phyloP scores from a whole-genome alignment of 306 rosid species.

The Acacia acuminata region DNA sequence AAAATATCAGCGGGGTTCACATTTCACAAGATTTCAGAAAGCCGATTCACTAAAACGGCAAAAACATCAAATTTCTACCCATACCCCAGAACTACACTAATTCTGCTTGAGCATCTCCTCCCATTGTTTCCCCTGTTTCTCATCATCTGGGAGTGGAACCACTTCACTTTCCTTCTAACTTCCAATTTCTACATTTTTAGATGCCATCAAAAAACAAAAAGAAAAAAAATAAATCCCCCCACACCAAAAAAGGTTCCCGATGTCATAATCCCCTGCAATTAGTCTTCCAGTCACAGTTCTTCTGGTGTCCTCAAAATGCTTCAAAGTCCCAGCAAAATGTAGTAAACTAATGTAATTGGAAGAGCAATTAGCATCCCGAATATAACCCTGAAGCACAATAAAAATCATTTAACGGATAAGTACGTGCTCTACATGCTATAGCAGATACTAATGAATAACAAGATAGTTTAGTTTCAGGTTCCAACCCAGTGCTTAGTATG shows the following conservation, averaged over 20 bases:
- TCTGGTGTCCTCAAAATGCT: constrained; percentile 21
- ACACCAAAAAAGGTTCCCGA: neutral
- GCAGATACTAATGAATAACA: neutral
- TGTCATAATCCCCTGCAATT: constrained; percentile 23
- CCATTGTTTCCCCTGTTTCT: neutral
- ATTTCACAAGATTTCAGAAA: constrained; percentile 10
- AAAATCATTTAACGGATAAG: neutral
- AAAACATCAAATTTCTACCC: constrained; percentile 24
- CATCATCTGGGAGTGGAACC: neutral
- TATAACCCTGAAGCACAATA: constrained; percentile 60
- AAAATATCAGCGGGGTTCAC: constrained; percentile 28
- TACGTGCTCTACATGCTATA: neutral
- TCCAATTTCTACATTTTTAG: constrained; percentile 54
- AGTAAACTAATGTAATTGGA: constrained; percentile 76
- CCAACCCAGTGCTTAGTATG: constrained; percentile 83
- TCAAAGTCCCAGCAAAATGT: constrained; percentile 80
- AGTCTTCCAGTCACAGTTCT: constrained; percentile 15
- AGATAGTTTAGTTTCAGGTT: neutral
- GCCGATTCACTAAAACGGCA: neutral
- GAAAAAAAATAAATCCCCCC: neutral
- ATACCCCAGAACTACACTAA: neutral
- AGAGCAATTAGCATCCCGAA: constrained; percentile 86
- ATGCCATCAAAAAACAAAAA: constrained; percentile 4
- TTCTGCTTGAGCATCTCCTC: neutral
- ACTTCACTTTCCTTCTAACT: constrained; percentile 19